Conservation (phyloP, 257 asterid genomes). For the Cruciata laevipes region DNA sequence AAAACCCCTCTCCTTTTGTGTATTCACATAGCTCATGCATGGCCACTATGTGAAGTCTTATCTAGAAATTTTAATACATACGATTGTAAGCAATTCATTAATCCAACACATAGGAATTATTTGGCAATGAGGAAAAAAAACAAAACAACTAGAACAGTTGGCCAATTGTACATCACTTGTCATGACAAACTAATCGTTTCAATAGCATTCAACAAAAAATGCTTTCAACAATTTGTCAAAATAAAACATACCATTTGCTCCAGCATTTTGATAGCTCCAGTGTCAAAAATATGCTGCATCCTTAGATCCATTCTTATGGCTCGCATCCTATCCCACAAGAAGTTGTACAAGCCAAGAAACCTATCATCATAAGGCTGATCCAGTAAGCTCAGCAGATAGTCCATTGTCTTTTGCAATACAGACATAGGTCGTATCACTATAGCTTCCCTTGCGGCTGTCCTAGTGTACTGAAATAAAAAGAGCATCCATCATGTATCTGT, state of each 20-base stretch:
- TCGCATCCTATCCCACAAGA: conserved; percentile 99
- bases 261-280: conserved; percentile 77
- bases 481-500: background rate
- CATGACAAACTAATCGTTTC: background rate
- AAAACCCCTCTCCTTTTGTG: conserved; percentile 93
- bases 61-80: conserved; percentile 37
- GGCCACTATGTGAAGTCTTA: conserved; percentile 94
- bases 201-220: background rate
- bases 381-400: conserved; percentile 74
- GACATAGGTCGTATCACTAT: conserved; percentile 90
- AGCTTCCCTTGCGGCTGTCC: conserved; percentile 99
- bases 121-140: background rate
- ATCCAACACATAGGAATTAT: background rate
- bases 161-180: background rate
- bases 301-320: conserved; percentile 98
- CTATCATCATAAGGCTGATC: conserved; percentile 67
- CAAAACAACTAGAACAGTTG: background rate
- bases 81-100: background rate
- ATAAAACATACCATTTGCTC: conserved; percentile 81
- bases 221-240: background rate
- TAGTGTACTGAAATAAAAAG: conserved; percentile 58
- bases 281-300: conserved; percentile 94
- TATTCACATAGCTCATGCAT: conserved; percentile 98
- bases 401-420: conserved; percentile 74
- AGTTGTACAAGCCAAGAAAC: conserved; percentile 87